These are phyloP conservation scores for Penicillium sp. DNA, from an alignment of 2,329 filamentous ascomycete genomes.

Conservation along the genomic window DNA sequence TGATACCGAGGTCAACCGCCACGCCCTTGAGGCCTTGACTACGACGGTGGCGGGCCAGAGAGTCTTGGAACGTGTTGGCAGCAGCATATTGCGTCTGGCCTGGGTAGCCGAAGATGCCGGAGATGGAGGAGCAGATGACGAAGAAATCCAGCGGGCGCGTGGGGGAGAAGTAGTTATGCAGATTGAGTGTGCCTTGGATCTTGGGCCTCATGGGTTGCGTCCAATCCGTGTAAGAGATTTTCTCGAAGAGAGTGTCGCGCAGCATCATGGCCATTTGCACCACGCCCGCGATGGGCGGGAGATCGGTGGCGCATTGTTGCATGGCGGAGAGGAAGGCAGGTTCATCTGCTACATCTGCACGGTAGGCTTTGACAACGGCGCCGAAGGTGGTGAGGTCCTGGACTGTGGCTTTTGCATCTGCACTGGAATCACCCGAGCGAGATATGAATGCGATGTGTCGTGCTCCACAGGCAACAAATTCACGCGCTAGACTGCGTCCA, in stretches of 20 bases:
- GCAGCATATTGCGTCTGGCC: slow-evolving; percentile 20
- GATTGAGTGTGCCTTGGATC: neutral
- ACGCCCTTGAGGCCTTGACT: neutral
- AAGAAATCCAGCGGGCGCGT: slow-evolving; percentile 14
- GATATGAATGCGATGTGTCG: neutral
- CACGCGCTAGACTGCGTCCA: neutral
- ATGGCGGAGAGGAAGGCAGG: neutral
- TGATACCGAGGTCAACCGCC: slow-evolving; percentile 5
- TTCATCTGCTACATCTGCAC: neutral
- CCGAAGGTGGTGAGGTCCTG: neutral
- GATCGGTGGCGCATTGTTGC: neutral
- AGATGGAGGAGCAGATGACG: slow-evolving; percentile 10
- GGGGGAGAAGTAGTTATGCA: neutral
- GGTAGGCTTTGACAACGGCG: neutral
- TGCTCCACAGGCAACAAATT: neutral
- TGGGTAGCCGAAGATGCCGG: slow-evolving; percentile 15
- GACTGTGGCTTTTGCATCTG: neutral
- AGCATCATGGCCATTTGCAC: neutral
- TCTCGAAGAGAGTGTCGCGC: neutral
- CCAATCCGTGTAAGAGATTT: slow-evolving; percentile 12
- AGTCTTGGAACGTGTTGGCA: slow-evolving; percentile 12
- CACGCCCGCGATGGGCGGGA: neutral
- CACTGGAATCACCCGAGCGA: neutral
- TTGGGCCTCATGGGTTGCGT: neutral
- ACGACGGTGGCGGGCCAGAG: slow-evolving; percentile 19